These are phyloP conservation scores for Alternaria viburni DNA, from an alignment of 2,329 filamentous ascomycete species.

Conservation along the genomic window DNA sequence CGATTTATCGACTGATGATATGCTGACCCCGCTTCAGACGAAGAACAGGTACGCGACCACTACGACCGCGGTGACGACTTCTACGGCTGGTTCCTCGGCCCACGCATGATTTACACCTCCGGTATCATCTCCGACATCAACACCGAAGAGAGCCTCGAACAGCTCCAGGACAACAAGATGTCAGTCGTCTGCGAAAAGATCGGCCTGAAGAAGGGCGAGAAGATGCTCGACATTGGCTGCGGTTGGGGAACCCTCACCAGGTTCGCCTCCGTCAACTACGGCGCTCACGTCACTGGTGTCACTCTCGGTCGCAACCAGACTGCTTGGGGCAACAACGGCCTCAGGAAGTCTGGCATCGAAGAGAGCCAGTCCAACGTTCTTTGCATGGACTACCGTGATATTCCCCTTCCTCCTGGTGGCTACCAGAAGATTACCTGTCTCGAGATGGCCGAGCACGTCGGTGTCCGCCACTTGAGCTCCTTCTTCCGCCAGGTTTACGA, in stretches of 20 bases:
- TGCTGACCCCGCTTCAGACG: conserved; percentile 63
- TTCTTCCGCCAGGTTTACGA: conserved; percentile 89
- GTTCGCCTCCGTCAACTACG: conserved; percentile 92
- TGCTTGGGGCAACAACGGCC: conserved; percentile 90
- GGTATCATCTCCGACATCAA: conserved; percentile 89
- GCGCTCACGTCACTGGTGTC: conserved; percentile 83
- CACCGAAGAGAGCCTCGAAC: conserved; percentile 87
- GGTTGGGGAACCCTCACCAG: conserved; percentile 97
- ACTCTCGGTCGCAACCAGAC: conserved; percentile 97
- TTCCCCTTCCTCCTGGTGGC: conserved; percentile 75
- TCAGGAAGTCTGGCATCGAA: conserved; percentile 79
- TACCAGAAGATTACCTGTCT: conserved; percentile 97
- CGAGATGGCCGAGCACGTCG: conserved; percentile 99
- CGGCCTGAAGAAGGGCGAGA: conserved; percentile 78
- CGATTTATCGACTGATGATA: not conserved
- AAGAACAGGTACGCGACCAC: conserved; percentile 96
- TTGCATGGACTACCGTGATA: conserved; percentile 97
- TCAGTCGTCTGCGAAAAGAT: conserved; percentile 97
- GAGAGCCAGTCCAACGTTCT: conserved; percentile 91
- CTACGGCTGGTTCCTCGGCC: conserved; percentile 97
- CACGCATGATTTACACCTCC: conserved; percentile 98
- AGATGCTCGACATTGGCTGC: conserved; percentile 91
- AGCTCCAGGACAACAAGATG: conserved; percentile 98
- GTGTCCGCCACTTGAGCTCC: conserved; percentile 81
- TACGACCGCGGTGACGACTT: conserved; percentile 99